phyloP scores from a whole-genome alignment of 352 stramenopile genomes.

The Phytopythium chamaehyphon region DNA sequence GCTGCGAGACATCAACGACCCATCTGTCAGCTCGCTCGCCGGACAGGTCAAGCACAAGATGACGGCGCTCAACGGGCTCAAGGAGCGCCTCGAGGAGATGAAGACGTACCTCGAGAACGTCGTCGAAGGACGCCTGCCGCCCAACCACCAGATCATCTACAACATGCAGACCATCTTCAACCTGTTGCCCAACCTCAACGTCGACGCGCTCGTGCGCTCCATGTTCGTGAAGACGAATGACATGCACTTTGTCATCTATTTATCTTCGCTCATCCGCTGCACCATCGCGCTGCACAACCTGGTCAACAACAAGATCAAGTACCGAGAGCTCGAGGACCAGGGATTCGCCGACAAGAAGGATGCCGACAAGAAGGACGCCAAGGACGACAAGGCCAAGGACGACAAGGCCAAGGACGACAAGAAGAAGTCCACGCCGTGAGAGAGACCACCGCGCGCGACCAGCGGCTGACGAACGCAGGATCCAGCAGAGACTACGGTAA shows the following conservation, averaged over 20 bases:
- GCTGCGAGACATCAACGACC: slow-evolving; percentile 99
- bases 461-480: not conserved
- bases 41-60: slow-evolving; percentile 98
- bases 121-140: slow-evolving; percentile 63
- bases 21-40: slow-evolving; percentile 97
- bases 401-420: slow-evolving; percentile 35
- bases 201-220: slow-evolving; percentile 94
- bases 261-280: slow-evolving; percentile 96
- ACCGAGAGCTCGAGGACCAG: slow-evolving; percentile 86
- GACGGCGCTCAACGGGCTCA: slow-evolving; percentile 92
- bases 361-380: slow-evolving; percentile 48
- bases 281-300: slow-evolving; percentile 99
- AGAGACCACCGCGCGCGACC: not conserved
- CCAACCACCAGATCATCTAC: slow-evolving; percentile 96
- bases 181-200: slow-evolving; percentile 98
- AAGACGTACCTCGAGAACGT: slow-evolving; percentile 97
- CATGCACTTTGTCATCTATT: slow-evolving; percentile 99
- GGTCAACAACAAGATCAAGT: slow-evolving; percentile 99
- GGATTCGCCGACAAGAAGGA: slow-evolving; percentile 70
- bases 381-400: slow-evolving; percentile 35
- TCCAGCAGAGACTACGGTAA: not conserved
- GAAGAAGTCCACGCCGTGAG: slow-evolving; percentile 5
- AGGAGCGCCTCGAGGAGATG: slow-evolving; percentile 96
- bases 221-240: slow-evolving; percentile 99
- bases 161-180: slow-evolving; percentile 99